A percentile compares a stretch with the other conserved stretches of the same genome.
phyloP scores from a whole-genome alignment of 2,329 filamentous ascomycete genomes.

The Epichloe gansuensis region DNA sequence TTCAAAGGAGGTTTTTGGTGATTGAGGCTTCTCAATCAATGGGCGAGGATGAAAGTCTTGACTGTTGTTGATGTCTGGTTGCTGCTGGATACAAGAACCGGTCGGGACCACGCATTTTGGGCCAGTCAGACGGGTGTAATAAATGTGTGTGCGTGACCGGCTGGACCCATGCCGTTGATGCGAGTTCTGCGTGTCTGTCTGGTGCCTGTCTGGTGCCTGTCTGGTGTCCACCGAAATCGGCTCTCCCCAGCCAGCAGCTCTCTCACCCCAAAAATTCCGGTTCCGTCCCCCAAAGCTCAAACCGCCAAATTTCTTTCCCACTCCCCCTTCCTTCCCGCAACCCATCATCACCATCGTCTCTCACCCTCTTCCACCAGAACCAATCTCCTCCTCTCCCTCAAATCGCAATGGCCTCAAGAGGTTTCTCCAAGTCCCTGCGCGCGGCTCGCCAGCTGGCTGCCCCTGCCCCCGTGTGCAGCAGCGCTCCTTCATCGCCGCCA shows the following conservation, averaged over 20 bases:
- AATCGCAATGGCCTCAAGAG: conserved; percentile 63
- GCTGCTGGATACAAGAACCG: no score
- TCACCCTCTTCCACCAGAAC: conserved; percentile 10
- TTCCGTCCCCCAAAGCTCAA: neutral
- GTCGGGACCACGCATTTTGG: no score
- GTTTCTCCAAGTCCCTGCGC: conserved; percentile 56
- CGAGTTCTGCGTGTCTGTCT: no score
- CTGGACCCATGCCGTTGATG: no score
- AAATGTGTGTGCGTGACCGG: no score
- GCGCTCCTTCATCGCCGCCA: conserved; percentile 50
- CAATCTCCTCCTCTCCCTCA: conserved; percentile 14
- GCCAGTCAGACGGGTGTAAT: no score
- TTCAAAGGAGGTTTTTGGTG: neutral
- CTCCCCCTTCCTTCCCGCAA: conserved; percentile 4
- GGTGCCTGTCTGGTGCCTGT: no score
- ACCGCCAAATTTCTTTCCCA: conserved; percentile 12
- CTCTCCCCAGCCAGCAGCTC: neutral
- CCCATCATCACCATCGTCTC: conserved; percentile 11
- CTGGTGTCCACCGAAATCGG: conserved; percentile 2
- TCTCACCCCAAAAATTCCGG: conserved; percentile 5
- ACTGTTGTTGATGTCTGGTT: no score
- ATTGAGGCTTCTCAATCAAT: no score
- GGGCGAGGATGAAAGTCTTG: no score
- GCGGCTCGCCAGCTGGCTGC: conserved; percentile 48
- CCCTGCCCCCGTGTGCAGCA: conserved; percentile 40